Conservation (phyloP, 257 asterid species). For the Pogostemon cablin region DNA sequence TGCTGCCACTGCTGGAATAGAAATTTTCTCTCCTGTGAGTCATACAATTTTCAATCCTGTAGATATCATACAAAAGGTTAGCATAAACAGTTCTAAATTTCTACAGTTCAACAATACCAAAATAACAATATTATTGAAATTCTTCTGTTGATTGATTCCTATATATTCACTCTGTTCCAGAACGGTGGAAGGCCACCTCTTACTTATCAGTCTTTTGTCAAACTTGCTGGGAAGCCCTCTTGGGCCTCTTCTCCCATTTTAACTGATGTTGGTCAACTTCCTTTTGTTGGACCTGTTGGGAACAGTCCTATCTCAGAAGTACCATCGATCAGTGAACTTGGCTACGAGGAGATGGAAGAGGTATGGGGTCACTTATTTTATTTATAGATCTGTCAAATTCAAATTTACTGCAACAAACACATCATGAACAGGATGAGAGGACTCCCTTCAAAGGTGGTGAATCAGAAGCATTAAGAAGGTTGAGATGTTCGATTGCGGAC, state of each 20-base stretch:
- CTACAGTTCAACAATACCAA: slow-evolving; percentile 2
- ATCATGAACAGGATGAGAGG: slow-evolving; percentile 55
- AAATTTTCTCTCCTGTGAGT: slow-evolving; percentile 85
- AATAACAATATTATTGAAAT: background rate
- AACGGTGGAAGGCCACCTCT: slow-evolving; percentile 92
- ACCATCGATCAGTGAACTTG: slow-evolving; percentile 75
- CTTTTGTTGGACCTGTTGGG: slow-evolving; percentile 71
- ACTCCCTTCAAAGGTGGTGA: slow-evolving; percentile 94
- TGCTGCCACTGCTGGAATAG: slow-evolving; percentile 62
- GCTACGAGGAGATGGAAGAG: slow-evolving; percentile 67
- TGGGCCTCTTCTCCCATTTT: slow-evolving; percentile 72
- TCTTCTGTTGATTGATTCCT: background rate
- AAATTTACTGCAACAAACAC: slow-evolving; percentile 24
- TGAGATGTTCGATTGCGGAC: slow-evolving; percentile 67
- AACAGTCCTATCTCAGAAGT: slow-evolving; percentile 55
- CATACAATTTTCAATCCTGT: slow-evolving; percentile 91
- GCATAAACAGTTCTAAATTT: background rate
- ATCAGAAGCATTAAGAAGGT: slow-evolving; percentile 84
- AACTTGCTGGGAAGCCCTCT: slow-evolving; percentile 84
- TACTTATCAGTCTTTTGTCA: slow-evolving; percentile 84
- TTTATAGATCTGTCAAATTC: slow-evolving; percentile 4
- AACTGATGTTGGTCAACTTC: slow-evolving; percentile 50
- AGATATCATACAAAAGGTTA: slow-evolving; percentile 77
- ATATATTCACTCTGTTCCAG: slow-evolving; percentile 42
- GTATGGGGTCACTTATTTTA: slow-evolving; percentile 37